Evolutionary conservation across 2,329 filamentous ascomycete species (phyloP).

Genomic region (Curvularia hawaiiensis): DNA sequence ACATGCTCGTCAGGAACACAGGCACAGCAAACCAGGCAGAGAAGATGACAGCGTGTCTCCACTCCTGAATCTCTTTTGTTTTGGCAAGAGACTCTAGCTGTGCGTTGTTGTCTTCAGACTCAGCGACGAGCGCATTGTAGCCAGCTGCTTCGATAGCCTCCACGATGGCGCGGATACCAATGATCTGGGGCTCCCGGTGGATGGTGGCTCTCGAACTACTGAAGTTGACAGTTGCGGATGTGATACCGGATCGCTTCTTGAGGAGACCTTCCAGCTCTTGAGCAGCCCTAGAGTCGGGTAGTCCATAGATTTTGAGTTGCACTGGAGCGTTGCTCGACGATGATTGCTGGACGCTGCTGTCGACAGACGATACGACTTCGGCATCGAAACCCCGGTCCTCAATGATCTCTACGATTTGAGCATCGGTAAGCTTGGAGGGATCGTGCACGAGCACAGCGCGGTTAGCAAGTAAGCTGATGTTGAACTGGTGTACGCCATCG

Average conservation of each 20-base stretch:
- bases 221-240: conserved; percentile 74
- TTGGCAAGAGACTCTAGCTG: conserved; percentile 96
- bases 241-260: conserved; percentile 69
- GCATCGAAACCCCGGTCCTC: conserved; percentile 92
- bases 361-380: conserved; percentile 75
- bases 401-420: conserved; percentile 80
- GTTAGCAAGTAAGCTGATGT: conserved; percentile 92
- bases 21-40: conserved; percentile 85
- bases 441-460: conserved; percentile 89
- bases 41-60: conserved; percentile 78
- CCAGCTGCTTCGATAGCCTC: conserved; percentile 81
- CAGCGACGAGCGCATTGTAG: conserved; percentile 86
- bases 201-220: conserved; percentile 76
- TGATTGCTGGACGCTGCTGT: conserved; percentile 60
- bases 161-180: conserved; percentile 82
- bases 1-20: conserved; percentile 91
- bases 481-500: conserved; percentile 84
- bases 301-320: conserved; percentile 84
- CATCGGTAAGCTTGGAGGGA: conserved; percentile 68
- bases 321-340: conserved; percentile 64
- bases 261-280: conserved; percentile 73
- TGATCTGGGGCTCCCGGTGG: conserved; percentile 70
- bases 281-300: conserved; percentile 73
- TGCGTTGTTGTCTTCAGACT: conserved; percentile 94
- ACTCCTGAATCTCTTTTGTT: conserved; percentile 94